Conservation (phyloP, 768 basidiomycete species). For the Tricholoma matsutake region DNA sequence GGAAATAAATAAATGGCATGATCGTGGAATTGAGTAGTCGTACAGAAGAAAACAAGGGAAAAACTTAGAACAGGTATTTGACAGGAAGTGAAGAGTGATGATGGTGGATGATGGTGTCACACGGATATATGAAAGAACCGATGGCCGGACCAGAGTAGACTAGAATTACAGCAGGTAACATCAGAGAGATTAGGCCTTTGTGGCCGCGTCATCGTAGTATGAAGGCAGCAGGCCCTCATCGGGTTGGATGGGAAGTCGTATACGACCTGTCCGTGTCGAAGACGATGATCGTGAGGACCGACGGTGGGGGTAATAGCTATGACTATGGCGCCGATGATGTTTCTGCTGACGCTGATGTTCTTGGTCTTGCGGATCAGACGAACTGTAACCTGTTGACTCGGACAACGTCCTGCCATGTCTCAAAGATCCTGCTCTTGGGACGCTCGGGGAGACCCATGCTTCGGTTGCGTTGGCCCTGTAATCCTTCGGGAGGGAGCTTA, state of each 20-base stretch:
- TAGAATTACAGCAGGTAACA: not conserved
- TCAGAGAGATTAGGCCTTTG: conserved; percentile 12
- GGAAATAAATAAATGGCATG: not conserved
- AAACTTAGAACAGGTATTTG: not conserved
- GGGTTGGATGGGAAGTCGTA: conserved; percentile 41
- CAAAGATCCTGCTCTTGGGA: conserved; percentile 14
- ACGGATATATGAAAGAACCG: not conserved
- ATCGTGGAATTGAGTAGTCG: not conserved
- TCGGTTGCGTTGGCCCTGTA: conserved; percentile 56
- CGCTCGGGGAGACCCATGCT: conserved; percentile 54
- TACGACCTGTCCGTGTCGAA: conserved; percentile 33
- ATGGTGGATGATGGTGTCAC: not conserved
- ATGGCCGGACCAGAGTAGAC: not conserved
- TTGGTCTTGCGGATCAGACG: conserved; percentile 15
- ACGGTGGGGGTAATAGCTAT: conserved; percentile 21
- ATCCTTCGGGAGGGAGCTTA: conserved; percentile 50
- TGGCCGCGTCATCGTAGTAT: conserved; percentile 20
- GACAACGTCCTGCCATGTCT: conserved; percentile 17
- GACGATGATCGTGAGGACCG: conserved; percentile 22
- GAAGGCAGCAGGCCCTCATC: conserved; percentile 44
- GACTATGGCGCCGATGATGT: conserved; percentile 31
- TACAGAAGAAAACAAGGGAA: too few species aligned
- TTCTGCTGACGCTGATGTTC: conserved; percentile 26
- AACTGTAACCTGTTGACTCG: conserved; percentile 13
- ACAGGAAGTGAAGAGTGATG: not conserved